Evolutionary conservation across 2,329 filamentous ascomycete species (phyloP), one percentile per base, ranked within the genome.

Genomic region (Elsinoe fawcettii): DNA sequence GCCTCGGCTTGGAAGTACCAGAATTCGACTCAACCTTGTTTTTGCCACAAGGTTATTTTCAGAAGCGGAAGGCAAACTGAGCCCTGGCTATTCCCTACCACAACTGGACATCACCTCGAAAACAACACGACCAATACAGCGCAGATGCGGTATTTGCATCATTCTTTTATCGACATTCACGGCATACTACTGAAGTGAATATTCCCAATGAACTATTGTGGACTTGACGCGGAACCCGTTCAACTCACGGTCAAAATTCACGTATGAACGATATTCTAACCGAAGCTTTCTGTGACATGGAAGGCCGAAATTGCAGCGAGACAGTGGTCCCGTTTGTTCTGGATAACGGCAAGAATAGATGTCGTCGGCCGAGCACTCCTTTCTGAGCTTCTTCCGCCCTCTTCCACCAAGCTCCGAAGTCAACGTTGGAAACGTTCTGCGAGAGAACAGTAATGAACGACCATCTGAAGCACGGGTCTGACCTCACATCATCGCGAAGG

Each of bases 321-420:
- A 46, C 41, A 46, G 41, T 46, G 41, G 20, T n/a, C 12, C 41
- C 41, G 4, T 20, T 23, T 14, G 41, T 44, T 44, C 41, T 23
- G 18, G 18, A 23, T 14, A 44, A 44, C 41, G 41, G 16, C n/a
- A 14, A 36, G 25, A 51, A 32, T 51, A 51, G 30, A 30, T 34
- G 47, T 51, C 47, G 27, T 36, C 47, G 47, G 32, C 16, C 32
- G 47, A 51, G 22, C 47, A 34, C 47, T 51, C 27, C 47, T 36
- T 18, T 51, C 32, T 32, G 11, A 32, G 23, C 47, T 51, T 36
- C 47, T 34, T 34, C 47, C 8, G 18, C 25, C 18, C 14, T 46
- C 23, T 46, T 46, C 23, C 18, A 9, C 8, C 32, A 36, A 30
- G 23, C 25, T 36, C 32, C 22, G n/a, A 30, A 7, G 9, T 16